Evolutionary conservation across 495 filamentous ascomycete species (phyloP).

Genomic region (Xylaria bambusicola): DNA sequence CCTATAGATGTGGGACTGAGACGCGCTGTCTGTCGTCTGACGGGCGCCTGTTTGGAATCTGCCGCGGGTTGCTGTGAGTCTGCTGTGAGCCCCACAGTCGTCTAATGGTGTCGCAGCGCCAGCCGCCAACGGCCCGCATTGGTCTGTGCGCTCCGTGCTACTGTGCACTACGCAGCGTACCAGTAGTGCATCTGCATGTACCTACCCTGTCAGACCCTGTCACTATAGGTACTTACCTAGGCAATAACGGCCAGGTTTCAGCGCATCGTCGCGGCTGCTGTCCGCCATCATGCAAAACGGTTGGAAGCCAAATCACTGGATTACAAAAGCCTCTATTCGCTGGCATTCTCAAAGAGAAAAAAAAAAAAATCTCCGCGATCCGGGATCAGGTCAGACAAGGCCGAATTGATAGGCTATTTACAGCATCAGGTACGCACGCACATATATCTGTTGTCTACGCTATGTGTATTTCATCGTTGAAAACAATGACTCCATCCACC

Average conservation of each 20-base stretch:
- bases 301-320: conserved; percentile 20
- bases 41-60: conserved; percentile 13
- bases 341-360: too few species aligned
- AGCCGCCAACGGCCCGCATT: conserved; percentile 11
- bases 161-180: too few species aligned
- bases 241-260: not conserved
- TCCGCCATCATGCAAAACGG: conserved; percentile 1
- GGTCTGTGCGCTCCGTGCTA: conserved; percentile 2
- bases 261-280: too few species aligned
- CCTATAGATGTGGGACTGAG: too few species aligned
- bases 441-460: too few species aligned
- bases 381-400: conserved; percentile 6
- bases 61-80: conserved; percentile 9
- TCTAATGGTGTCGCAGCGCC: not conserved
- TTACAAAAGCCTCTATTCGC: not conserved
- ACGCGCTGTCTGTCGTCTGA: conserved; percentile 21
- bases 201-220: too few species aligned
- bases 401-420: conserved; percentile 4
- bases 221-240: not conserved
- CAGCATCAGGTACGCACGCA: conserved; percentile 15
- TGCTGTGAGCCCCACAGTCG: conserved; percentile 5
- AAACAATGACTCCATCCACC: too few species aligned
- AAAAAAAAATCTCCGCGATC: conserved; percentile 11
- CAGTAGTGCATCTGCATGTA: too few species aligned
- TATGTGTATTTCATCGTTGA: too few species aligned